These are phyloP conservation scores for Talaromyces sp. DNA, from an alignment of 2,329 filamentous ascomycete genomes.

Conservation along the genomic window DNA sequence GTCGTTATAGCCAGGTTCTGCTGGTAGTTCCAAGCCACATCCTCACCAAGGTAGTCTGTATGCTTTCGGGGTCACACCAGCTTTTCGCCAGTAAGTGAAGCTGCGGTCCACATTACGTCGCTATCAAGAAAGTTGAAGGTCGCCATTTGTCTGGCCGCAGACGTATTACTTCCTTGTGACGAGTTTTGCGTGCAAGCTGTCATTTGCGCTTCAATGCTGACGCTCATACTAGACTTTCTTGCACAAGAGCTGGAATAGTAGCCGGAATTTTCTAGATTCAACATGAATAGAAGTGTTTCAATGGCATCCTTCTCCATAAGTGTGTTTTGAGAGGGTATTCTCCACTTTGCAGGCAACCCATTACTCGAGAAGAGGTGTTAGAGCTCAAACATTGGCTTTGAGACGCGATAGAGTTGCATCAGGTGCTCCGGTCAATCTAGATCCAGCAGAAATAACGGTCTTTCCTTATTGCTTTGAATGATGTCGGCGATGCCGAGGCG, in stretches of 20 bases:
- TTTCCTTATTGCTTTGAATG: constrained; percentile 34
- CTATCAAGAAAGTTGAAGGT: not conserved
- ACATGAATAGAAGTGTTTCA: constrained; percentile 53
- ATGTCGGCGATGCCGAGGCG: constrained; percentile 33
- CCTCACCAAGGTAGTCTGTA: too few relatives aligned
- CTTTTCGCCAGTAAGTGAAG: not conserved
- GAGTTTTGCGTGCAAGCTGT: constrained; percentile 25
- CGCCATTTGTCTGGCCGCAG: not conserved
- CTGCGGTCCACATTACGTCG: not conserved
- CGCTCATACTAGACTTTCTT: constrained; percentile 23
- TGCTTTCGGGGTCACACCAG: too few relatives aligned
- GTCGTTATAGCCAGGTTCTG: too few relatives aligned
- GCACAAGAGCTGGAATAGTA: constrained; percentile 40
- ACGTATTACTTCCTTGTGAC: constrained; percentile 22
- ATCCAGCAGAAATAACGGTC: constrained; percentile 23
- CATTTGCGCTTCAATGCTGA: constrained; percentile 30
- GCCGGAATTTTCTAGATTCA: constrained; percentile 49
- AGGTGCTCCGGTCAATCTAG: constrained; percentile 26
- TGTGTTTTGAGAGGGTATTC: constrained; percentile 44
- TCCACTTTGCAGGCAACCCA: constrained; percentile 21
- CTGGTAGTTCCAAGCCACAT: too few relatives aligned
- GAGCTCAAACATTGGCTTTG: constrained; percentile 21
- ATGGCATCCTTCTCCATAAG: constrained; percentile 52
- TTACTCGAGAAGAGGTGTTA: constrained; percentile 20
- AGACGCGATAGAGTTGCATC: constrained; percentile 31